phyloP scores from a whole-genome alignment of 2,329 filamentous ascomycete genomes.

The Alternaria rosae region DNA sequence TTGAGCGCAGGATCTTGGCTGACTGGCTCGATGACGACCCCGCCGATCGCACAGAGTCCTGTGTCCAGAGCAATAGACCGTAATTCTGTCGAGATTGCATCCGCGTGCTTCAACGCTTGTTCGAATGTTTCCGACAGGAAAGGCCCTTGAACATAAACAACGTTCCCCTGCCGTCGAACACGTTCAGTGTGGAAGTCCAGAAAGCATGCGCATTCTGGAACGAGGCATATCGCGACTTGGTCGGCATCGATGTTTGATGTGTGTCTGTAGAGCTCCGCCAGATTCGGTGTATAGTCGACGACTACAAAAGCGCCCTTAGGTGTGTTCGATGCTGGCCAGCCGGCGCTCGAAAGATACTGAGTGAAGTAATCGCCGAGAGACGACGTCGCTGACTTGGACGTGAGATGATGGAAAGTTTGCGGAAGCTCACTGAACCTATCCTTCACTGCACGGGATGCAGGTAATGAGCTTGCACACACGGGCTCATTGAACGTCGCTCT shows the following conservation, averaged over 20 bases:
- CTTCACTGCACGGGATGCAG: slow-evolving; percentile 11
- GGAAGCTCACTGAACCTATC: slow-evolving; percentile 12
- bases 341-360: slow-evolving; percentile 19
- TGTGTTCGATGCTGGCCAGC: slow-evolving; percentile 18
- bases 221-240: slow-evolving; percentile 39
- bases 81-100: slow-evolving; percentile 18
- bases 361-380: slow-evolving; percentile 23
- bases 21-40: slow-evolving; percentile 4
- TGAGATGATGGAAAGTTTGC: slow-evolving; percentile 17
- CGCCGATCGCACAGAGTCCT: not conserved
- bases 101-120: slow-evolving; percentile 22
- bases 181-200: slow-evolving; percentile 24
- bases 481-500: slow-evolving; percentile 42
- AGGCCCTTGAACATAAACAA: slow-evolving; percentile 38
- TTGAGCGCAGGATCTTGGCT: not conserved
- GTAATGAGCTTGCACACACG: slow-evolving; percentile 32
- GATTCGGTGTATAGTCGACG: slow-evolving; percentile 33
- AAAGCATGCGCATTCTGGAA: slow-evolving; percentile 33
- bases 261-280: slow-evolving; percentile 23
- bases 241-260: slow-evolving; percentile 14
- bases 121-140: slow-evolving; percentile 31
- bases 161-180: slow-evolving; percentile 21
- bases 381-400: slow-evolving; percentile 15
- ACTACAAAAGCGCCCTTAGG: slow-evolving; percentile 28
- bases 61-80: not conserved